phyloP scores from a whole-genome alignment of 441 rosid species.

The Populus hybrid region DNA sequence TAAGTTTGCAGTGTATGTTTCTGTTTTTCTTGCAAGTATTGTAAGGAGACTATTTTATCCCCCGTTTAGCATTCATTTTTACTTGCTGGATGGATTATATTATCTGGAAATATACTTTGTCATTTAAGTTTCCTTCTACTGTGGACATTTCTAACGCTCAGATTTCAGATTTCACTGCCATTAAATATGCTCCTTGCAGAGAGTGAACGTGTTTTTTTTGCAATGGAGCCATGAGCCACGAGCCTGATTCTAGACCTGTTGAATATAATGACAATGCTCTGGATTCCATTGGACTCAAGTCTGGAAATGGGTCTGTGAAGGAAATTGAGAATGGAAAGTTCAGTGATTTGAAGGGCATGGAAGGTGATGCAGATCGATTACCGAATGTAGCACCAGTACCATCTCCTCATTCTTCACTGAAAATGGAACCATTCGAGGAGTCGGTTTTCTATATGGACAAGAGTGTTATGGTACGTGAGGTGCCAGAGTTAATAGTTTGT shows the following conservation, averaged over 20 bases:
- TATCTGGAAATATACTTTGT: neutral
- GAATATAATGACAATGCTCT: slow-evolving; percentile 34
- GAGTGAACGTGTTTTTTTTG: slow-evolving; percentile 33
- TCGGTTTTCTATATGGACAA: no score
- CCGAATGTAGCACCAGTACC: slow-evolving; percentile 18
- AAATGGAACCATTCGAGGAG: slow-evolving; percentile 30
- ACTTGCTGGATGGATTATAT: neutral
- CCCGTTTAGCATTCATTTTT: neutral
- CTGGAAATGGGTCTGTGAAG: slow-evolving; percentile 29
- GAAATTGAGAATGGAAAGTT: slow-evolving; percentile 26
- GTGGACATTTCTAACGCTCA: neutral
- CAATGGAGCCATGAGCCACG: slow-evolving; percentile 32
- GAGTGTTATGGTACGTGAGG: no score
- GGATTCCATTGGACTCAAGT: slow-evolving; percentile 30
- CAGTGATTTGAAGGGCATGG: slow-evolving; percentile 24
- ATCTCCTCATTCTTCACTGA: slow-evolving; percentile 22
- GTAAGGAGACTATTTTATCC: neutral
- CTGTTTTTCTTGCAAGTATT: neutral
- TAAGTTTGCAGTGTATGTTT: neutral
- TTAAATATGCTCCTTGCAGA: slow-evolving; percentile 38
- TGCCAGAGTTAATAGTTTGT: no score
- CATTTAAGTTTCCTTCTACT: neutral
- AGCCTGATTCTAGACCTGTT: slow-evolving; percentile 32
- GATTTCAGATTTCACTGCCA: neutral
- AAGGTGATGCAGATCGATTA: slow-evolving; percentile 22